Conservation (phyloP, 176 grass and related monocot species). For the Lolium perenne region DNA sequence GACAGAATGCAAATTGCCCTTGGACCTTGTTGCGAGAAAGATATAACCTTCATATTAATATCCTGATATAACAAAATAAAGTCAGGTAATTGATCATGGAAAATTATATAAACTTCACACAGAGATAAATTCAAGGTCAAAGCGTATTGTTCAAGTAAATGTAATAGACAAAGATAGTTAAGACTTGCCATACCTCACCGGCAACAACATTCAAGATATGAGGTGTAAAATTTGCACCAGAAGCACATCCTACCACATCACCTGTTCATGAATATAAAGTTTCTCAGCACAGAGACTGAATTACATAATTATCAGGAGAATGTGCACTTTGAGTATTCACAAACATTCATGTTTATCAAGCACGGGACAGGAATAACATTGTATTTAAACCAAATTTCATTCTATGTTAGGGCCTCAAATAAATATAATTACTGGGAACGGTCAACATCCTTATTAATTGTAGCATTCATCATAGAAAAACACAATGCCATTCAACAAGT, state of each 20-base stretch:
- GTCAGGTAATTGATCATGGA: conserved; percentile 28
- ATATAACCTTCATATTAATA: conserved; percentile 87
- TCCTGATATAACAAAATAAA: conserved; percentile 52
- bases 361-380: background rate
- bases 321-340: background rate
- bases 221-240: conserved; percentile 87
- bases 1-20: conserved; percentile 82
- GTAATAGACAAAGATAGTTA: background rate
- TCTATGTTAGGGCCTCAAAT: background rate
- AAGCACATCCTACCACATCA: conserved; percentile 72
- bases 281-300: background rate
- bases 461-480: background rate
- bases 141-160: background rate
- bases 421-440: background rate
- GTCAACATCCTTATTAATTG: background rate
- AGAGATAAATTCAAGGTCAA: conserved; percentile 5
- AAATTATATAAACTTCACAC: background rate
- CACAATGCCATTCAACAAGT: background rate
- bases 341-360: background rate
- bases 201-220: conserved; percentile 85
- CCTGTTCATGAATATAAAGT: conserved; percentile 54
- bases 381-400: background rate
- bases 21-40: conserved; percentile 88
- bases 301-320: background rate
- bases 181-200: conserved; percentile 70